These are phyloP conservation scores for Pyrenophora graminea DNA, from an alignment of 2,329 filamentous ascomycete species.

Conservation along the genomic window DNA sequence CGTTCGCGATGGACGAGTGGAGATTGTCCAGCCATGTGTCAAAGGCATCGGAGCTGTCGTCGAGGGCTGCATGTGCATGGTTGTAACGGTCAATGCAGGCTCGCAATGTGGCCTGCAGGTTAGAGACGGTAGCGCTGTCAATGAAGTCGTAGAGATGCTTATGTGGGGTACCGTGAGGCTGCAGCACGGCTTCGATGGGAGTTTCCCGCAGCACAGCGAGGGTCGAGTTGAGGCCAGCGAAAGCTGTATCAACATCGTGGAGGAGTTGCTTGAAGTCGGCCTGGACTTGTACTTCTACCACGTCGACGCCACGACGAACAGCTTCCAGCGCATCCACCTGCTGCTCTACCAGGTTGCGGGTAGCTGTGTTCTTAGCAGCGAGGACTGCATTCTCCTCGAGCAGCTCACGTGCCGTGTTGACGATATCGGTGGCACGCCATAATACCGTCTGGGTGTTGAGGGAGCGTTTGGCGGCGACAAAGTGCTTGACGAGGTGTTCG, in stretches of 20 bases:
- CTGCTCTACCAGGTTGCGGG: conserved; percentile 49
- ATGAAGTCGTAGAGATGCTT: conserved; percentile 76
- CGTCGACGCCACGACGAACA: conserved; percentile 50
- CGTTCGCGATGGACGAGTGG: conserved; percentile 41
- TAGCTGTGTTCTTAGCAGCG: conserved; percentile 55
- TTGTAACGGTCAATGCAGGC: conserved; percentile 72
- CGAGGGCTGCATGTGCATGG: conserved; percentile 65
- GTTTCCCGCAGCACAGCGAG: conserved; percentile 68
- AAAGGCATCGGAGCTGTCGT: conserved; percentile 64
- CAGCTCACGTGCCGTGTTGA: conserved; percentile 72
- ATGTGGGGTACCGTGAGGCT: conserved; percentile 55
- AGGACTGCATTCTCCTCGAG: conserved; percentile 80
- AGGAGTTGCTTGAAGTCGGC: conserved; percentile 60
- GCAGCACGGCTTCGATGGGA: conserved; percentile 66
- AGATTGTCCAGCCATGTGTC: conserved; percentile 67
- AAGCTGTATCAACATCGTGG: conserved; percentile 67
- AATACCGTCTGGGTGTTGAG: conserved; percentile 82
- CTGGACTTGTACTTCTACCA: conserved; percentile 48
- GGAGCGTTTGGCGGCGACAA: conserved; percentile 85
- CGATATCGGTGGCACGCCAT: conserved; percentile 83
- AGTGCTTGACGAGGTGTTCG: conserved; percentile 79
- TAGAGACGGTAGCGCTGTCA: conserved; percentile 70
- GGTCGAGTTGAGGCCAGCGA: conserved; percentile 67
- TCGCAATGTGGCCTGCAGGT: conserved; percentile 68
- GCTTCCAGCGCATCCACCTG: conserved; percentile 51